A percentile compares a stretch with the other conserved stretches of the same genome.
phyloP scores from a whole-genome alignment of 2,329 filamentous ascomycete species.

The Ophiocordyceps camponoti-floridani region DNA sequence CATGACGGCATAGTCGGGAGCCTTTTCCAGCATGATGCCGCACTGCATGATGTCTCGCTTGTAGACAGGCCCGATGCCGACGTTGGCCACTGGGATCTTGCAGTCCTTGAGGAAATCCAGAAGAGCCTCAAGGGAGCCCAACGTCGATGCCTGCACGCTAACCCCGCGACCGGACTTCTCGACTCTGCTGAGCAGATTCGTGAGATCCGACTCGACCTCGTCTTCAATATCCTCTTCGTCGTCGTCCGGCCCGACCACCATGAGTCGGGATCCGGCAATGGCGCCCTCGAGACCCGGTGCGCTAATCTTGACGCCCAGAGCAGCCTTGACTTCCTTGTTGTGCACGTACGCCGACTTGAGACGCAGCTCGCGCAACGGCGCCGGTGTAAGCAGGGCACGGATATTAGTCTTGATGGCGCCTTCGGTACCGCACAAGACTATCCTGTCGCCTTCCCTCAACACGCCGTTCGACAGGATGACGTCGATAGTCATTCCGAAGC shows the following conservation, averaged over 20 bases:
- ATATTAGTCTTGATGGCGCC: constrained; percentile 92
- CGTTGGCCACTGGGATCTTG: constrained; percentile 95
- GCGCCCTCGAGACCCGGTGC: constrained; percentile 90
- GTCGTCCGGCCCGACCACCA: constrained; percentile 87
- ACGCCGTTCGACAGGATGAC: constrained; percentile 94
- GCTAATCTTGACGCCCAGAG: constrained; percentile 96
- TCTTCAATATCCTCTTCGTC: constrained; percentile 95
- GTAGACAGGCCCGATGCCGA: constrained; percentile 92
- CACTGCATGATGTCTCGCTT: constrained; percentile 95
- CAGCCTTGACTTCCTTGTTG: constrained; percentile 98
- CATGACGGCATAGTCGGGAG: constrained; percentile 94
- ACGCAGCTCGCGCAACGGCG: constrained; percentile 81
- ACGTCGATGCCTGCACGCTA: constrained; percentile 89
- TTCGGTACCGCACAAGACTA: constrained; percentile 92
- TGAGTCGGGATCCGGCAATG: constrained; percentile 85
- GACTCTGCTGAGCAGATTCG: constrained; percentile 77
- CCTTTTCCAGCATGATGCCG: constrained; percentile 92
- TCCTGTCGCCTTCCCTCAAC: constrained; percentile 79
- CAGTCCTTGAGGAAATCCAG: constrained; percentile 89
- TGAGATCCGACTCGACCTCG: constrained; percentile 89
- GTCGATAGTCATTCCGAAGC: constrained; percentile 96
- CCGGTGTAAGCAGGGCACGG: constrained; percentile 80
- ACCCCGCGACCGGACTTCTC: constrained; percentile 88
- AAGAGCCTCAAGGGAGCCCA: constrained; percentile 88
- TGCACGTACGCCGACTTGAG: constrained; percentile 94